Conservation (phyloP, 768 basidiomycete species). For the Tylopilus vinaceipallidus region DNA sequence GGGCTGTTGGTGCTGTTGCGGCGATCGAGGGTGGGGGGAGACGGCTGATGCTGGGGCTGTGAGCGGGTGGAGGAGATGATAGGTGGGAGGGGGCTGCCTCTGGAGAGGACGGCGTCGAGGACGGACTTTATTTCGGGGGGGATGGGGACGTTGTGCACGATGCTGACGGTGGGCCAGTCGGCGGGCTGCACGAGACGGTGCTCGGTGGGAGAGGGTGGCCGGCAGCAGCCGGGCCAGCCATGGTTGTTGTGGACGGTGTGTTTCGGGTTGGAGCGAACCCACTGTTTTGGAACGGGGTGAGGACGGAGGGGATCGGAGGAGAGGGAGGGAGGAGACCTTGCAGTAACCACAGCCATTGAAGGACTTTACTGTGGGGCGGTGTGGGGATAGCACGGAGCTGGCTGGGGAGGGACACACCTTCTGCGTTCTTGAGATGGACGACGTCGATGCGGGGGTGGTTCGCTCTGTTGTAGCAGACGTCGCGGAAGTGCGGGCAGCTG, state of each 20-base stretch:
- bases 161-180: slow-evolving; percentile 80
- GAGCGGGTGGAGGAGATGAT: slow-evolving; percentile 30
- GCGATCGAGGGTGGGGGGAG: slow-evolving; percentile 40
- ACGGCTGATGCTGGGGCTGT: slow-evolving; percentile 31
- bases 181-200: slow-evolving; percentile 61
- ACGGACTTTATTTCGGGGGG: slow-evolving; percentile 69
- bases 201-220: slow-evolving; percentile 62
- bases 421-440: slow-evolving; percentile 81
- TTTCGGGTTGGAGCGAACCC: slow-evolving; percentile 65
- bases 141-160: slow-evolving; percentile 70
- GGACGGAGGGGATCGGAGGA: slow-evolving; percentile 21
- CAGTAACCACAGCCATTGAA: slow-evolving; percentile 90
- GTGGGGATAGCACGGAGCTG: slow-evolving; percentile 14
- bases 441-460: slow-evolving; percentile 77
- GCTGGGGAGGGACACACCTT: slow-evolving; percentile 50
- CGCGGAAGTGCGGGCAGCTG: slow-evolving; percentile 76
- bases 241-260: slow-evolving; percentile 60
- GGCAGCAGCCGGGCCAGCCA: slow-evolving; percentile 90
- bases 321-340: slow-evolving; percentile 54
- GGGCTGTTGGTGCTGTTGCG: slow-evolving; percentile 42
- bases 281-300: slow-evolving; percentile 45
- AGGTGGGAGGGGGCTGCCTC: slow-evolving; percentile 34
- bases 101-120: slow-evolving; percentile 52
- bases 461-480: slow-evolving; percentile 71
- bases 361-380: slow-evolving; percentile 54